phyloP scores from a whole-genome alignment of 805 yeast genomes.

The Wickerhamomyces silvicola region DNA sequence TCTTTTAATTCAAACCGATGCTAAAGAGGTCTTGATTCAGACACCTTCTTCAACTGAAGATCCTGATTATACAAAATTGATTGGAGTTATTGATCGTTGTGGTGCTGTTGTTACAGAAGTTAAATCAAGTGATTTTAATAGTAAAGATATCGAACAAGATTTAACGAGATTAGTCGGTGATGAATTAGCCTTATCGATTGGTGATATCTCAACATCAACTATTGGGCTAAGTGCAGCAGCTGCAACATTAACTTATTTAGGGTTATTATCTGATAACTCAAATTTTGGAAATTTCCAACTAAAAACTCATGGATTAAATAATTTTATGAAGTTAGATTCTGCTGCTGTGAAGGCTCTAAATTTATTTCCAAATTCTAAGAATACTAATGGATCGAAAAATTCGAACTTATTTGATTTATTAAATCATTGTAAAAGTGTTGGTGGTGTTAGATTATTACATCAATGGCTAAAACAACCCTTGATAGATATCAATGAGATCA shows the following conservation, averaged over 20 bases:
- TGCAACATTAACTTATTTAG: conserved; percentile 65
- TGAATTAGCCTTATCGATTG: conserved; percentile 47
- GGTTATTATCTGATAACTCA: conserved; percentile 50
- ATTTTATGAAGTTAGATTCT: conserved; percentile 85
- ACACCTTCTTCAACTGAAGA: conserved; percentile 30
- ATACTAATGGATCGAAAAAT: conserved; percentile 33
- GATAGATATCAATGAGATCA: conserved; percentile 53
- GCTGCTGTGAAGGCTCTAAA: conserved; percentile 87
- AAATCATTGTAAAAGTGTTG: conserved; percentile 81
- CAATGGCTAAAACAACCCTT: conserved; percentile 98
- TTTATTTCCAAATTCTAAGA: conserved; percentile 52
- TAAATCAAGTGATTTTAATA: conserved; percentile 50
- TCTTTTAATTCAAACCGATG: conserved; percentile 79
- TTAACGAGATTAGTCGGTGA: conserved; percentile 61
- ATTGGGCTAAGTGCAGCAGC: conserved; percentile 56
- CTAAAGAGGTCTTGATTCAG: conserved; percentile 74
- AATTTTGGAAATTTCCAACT: conserved; percentile 51
- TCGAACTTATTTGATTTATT: conserved; percentile 74
- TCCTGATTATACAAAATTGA: conserved; percentile 56
- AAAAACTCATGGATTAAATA: conserved; percentile 62
- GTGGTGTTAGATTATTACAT: conserved; percentile 82
- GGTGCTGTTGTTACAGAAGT: conserved; percentile 63
- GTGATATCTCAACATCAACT: conserved; percentile 42
- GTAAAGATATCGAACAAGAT: conserved; percentile 72
- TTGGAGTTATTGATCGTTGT: conserved; percentile 70